Evolutionary conservation across 2,329 filamentous ascomycete species (phyloP).

Genomic region (Herpotrichia juniperi): DNA sequence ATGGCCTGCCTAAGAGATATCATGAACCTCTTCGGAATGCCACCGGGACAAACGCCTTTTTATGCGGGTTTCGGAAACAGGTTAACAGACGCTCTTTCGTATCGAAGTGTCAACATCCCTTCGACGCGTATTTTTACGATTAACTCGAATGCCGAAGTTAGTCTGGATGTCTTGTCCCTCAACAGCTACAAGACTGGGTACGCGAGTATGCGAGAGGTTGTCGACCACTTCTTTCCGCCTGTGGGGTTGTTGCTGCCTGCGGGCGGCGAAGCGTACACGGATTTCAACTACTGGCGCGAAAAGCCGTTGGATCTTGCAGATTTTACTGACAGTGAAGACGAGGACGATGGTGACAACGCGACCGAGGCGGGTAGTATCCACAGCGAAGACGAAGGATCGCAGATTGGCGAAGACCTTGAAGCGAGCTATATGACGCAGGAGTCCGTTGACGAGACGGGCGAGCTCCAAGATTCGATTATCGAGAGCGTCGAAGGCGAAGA

Average conservation of each 20-base stretch:
- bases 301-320: constrained; percentile 82
- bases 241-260: constrained; percentile 84
- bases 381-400: constrained; percentile 60
- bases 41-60: constrained; percentile 76
- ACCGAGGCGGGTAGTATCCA: constrained; percentile 48
- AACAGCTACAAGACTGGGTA: constrained; percentile 98
- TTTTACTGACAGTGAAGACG: constrained; percentile 80
- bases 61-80: constrained; percentile 98
- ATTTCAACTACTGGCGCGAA: constrained; percentile 97
- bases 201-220: constrained; percentile 94
- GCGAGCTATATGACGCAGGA: constrained; percentile 64
- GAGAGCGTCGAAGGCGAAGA: constrained; percentile 55
- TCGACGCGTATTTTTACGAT: constrained; percentile 96
- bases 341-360: constrained; percentile 57
- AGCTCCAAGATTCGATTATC: constrained; percentile 55
- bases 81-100: constrained; percentile 93
- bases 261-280: constrained; percentile 92
- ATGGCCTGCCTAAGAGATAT: constrained; percentile 98
- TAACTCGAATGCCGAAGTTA: constrained; percentile 96
- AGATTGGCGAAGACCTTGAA: constrained; percentile 54
- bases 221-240: constrained; percentile 97
- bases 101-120: constrained; percentile 94
- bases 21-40: constrained; percentile 75
- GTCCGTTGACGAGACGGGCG: constrained; percentile 52
- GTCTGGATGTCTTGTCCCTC: constrained; percentile 83